Base-by-base conservation (phyloP, 1,284 basidiomycete genomes). In the Pseudozyma sp. region DNA sequence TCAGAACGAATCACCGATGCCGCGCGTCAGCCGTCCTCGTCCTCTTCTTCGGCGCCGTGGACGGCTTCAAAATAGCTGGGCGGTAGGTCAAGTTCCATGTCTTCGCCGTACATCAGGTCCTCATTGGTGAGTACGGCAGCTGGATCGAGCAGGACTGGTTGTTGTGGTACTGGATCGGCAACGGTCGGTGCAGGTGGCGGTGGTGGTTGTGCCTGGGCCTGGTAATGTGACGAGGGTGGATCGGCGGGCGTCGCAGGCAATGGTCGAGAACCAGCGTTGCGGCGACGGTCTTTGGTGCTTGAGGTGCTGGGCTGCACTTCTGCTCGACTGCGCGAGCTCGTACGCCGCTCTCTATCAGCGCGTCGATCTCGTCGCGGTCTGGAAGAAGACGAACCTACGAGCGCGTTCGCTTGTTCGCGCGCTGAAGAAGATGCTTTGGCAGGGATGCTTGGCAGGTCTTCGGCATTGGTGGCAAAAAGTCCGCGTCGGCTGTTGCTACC, bases 1-100 rank as follows among this genome's bases (percentile, higher is more conserved):
- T 37, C 35, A 14, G 35, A 9, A 14, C 4, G 35, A 37, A 37
- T 37, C 35, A 37, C 8, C 10, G 10, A 37, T 10, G 35, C 35
- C 10, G 13, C 17, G 19, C 13, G 14, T 37, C 33, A 49, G 6
- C 34, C 48, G 29, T 49, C 52, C 19, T 59, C 52, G 16, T 61
- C 58, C 3, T 59, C 67, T 9, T 69, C 61, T 37, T 58, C 67
- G 16, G 43, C 61, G 7, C 67, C 67, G 16, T 69, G 45, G 10
- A 69, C 67, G 2, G 80, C 80, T 40, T 81, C 80, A 59, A 79
- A 81, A 55, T 81, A 81, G 46, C 76, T 78, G 3, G 80, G 80
- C 7, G 79, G 80, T 3, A 81, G 62, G 33, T 81, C 80, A 13
- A 80, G 66, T 30, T 63, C 59, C 47, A 68, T 68, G 33, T 70